Percentiles rank a stretch among this genome's conserved stretches.
Evolutionary conservation across 192 early-diverging fungal genomes (phyloP).

Genomic region (Coemansia erecta): DNA sequence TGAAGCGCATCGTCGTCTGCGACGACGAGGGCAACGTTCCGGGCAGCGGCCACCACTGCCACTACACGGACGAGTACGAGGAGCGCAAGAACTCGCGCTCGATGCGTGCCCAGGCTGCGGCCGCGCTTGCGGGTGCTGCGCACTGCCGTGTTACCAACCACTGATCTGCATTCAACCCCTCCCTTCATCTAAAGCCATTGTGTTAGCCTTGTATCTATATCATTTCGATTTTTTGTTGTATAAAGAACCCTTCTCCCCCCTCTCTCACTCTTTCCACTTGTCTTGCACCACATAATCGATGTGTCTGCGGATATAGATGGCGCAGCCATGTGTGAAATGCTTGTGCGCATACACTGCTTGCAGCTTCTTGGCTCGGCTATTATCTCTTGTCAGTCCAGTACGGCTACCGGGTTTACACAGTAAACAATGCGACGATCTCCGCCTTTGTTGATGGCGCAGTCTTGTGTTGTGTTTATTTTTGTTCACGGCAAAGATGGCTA

Average conservation of each 20-base stretch:
- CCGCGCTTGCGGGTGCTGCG: constrained; percentile 11
- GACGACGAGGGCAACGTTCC: constrained; percentile 41
- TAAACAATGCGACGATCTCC: too few species aligned
- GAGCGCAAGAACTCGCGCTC: constrained; percentile 44
- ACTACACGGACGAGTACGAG: constrained; percentile 56
- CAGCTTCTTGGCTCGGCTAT: too few species aligned
- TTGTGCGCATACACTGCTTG: too few species aligned
- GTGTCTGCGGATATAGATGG: too few species aligned
- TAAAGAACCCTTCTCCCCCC: not conserved
- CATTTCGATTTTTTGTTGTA: not conserved
- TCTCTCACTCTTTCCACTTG: not conserved
- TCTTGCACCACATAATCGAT: not conserved
- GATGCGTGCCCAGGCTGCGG: constrained; percentile 48
- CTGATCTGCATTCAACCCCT: not conserved
- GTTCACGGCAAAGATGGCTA: too few species aligned
- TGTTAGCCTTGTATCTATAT: not conserved
- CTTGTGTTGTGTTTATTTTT: too few species aligned
- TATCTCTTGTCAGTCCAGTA: too few species aligned
- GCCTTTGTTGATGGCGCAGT: too few species aligned
- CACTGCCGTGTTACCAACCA: constrained; percentile 12
- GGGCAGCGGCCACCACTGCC: constrained; percentile 37
- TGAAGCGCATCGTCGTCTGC: constrained; percentile 68
- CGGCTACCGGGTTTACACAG: too few species aligned
- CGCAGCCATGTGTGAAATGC: too few species aligned
- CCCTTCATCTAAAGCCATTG: not conserved